These are phyloP conservation scores for Peribolospora kevripleyi DNA, from an alignment of 768 basidiomycete genomes.

Conservation along the genomic window DNA sequence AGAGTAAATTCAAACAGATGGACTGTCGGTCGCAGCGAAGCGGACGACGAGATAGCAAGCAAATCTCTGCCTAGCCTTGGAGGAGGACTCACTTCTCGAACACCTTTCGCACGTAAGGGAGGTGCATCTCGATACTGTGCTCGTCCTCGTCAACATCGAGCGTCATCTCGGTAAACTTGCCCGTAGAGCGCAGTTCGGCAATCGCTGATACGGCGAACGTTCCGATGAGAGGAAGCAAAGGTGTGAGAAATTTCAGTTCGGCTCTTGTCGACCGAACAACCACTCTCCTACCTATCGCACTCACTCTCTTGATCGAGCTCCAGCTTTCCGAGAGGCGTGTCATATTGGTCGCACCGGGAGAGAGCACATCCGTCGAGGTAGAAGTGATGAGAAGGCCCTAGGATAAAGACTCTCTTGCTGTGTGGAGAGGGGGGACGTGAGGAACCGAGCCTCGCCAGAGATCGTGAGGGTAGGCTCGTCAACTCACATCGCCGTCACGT, in stretches of 20 bases:
- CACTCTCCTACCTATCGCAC: constrained; percentile 14
- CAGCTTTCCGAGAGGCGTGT: constrained; percentile 62
- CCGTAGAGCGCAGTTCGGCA: constrained; percentile 36
- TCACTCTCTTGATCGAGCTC: constrained; percentile 54
- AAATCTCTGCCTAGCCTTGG: neutral
- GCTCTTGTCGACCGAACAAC: neutral
- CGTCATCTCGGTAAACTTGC: constrained; percentile 45
- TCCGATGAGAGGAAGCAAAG: neutral
- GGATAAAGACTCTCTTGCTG: constrained; percentile 76
- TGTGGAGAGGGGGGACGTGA: too few species aligned
- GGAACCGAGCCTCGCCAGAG: neutral
- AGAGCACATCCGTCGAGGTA: constrained; percentile 71
- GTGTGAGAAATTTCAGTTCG: neutral
- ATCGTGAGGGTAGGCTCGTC: neutral
- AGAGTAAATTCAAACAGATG: neutral
- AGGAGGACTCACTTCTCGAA: constrained; percentile 41
- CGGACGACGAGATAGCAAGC: too few species aligned
- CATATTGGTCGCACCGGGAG: constrained; percentile 48
- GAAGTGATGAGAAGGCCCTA: constrained; percentile 86
- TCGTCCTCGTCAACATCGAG: constrained; percentile 61
- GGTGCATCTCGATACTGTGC: constrained; percentile 92
- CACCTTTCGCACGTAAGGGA: constrained; percentile 44
- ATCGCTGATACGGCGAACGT: constrained; percentile 28
- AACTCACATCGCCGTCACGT: constrained; percentile 52
- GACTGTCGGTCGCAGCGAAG: neutral